A percentile compares a stretch with the other conserved stretches of the same genome.
These are phyloP conservation scores for Rhododendron griersonianum DNA, from an alignment of 148 eudicot species.

Conservation along the genomic window DNA sequence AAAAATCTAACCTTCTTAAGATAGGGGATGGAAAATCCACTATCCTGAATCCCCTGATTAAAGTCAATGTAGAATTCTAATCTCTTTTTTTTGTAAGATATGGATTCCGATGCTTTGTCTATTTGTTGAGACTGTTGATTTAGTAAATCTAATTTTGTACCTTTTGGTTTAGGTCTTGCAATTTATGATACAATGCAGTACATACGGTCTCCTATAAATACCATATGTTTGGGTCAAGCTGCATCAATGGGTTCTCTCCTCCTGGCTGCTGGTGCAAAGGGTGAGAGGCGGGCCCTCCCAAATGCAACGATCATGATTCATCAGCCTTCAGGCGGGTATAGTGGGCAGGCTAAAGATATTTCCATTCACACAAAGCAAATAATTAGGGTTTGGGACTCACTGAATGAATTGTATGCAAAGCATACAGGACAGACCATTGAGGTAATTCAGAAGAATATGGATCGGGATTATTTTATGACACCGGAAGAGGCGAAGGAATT, in stretches of 20 bases:
- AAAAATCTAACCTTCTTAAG: too few relatives aligned
- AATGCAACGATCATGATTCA: conserved; percentile 92
- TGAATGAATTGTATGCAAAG: conserved; percentile 73
- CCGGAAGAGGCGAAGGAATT: conserved; percentile 90
- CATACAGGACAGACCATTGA: conserved; percentile 86
- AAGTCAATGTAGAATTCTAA: neutral
- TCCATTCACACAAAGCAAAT: conserved; percentile 93
- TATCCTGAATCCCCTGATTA: neutral
- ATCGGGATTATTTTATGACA: conserved; percentile 94
- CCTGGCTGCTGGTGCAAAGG: conserved; percentile 88
- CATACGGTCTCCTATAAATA: conserved; percentile 85
- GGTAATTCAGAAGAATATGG: conserved; percentile 75
- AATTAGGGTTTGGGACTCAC: conserved; percentile 82
- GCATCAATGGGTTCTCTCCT: conserved; percentile 97
- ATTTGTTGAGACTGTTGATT: neutral
- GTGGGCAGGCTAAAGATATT: conserved; percentile 94
- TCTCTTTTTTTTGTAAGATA: neutral
- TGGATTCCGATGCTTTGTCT: neutral
- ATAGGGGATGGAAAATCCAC: neutral
- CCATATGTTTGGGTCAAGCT: conserved; percentile 94
- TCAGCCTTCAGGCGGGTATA: conserved; percentile 97
- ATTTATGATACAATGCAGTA: conserved; percentile 99
- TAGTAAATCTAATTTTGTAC: neutral
- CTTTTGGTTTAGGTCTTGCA: conserved; percentile 69
- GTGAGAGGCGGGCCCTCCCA: conserved; percentile 86